Conservation (phyloP, 2,329 filamentous ascomycete genomes). For the Leptographium lundbergii region DNA sequence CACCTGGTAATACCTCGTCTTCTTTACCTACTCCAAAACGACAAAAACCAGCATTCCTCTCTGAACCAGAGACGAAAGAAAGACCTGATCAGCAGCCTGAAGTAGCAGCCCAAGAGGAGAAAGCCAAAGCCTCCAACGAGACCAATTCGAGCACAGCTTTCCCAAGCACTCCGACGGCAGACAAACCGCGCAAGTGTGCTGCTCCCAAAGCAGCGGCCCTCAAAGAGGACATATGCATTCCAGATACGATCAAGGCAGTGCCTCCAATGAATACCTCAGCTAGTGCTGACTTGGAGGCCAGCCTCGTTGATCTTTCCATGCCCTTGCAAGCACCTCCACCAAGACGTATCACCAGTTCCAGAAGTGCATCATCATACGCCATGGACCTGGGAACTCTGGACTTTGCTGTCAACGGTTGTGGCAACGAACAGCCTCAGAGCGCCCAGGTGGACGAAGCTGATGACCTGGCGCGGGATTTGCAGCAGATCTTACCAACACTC, state of each 20-base stretch:
- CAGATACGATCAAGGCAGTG: background rate
- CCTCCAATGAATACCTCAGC: background rate
- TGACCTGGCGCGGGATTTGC: background rate
- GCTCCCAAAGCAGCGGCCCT: background rate
- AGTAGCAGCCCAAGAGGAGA: background rate
- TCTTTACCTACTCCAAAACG: background rate
- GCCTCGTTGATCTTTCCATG: conserved; percentile 8
- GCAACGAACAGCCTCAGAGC: background rate
- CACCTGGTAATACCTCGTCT: background rate
- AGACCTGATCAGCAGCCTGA: background rate
- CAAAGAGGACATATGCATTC: background rate
- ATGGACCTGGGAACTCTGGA: conserved; percentile 8
- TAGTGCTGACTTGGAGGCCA: background rate
- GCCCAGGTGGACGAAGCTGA: background rate
- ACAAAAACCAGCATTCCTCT: background rate
- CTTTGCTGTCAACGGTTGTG: background rate
- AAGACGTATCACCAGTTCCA: background rate
- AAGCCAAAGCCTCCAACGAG: background rate
- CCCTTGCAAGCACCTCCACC: background rate
- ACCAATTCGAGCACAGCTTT: background rate
- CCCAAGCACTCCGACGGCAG: too few relatives aligned
- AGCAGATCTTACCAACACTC: conserved; percentile 2
- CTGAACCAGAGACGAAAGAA: background rate
- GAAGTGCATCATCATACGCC: conserved; percentile 5
- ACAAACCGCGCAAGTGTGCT: background rate